Conservation (phyloP, 805 yeast genomes). For the Yarrowia porcina region DNA sequence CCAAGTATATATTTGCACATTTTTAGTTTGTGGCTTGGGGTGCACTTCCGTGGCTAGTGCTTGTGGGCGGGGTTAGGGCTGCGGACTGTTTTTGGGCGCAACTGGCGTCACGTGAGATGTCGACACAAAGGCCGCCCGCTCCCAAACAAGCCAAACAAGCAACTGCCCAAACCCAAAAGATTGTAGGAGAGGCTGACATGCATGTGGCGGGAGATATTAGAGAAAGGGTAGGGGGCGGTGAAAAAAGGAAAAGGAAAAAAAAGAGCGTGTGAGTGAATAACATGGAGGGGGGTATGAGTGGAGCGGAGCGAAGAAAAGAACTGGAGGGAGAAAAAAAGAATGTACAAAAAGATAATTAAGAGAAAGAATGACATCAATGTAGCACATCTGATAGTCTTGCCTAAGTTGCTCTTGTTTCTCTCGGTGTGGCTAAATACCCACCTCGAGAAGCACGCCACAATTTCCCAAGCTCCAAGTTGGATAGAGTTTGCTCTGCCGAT, state of each 20-base stretch:
- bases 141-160: neutral
- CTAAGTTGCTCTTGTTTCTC: too few relatives aligned
- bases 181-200: slow-evolving; percentile 2
- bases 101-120: slow-evolving; percentile 20
- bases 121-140: slow-evolving; percentile 25
- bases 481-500: neutral
- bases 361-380: too few relatives aligned
- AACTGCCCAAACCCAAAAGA: neutral
- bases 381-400: too few relatives aligned
- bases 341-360: too few relatives aligned
- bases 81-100: neutral
- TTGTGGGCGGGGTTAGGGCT: neutral
- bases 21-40: slow-evolving; percentile 20
- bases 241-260: too few relatives aligned
- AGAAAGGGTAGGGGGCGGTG: slow-evolving; percentile 15
- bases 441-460: slow-evolving; percentile 10
- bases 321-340: too few relatives aligned
- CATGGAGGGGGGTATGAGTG: too few relatives aligned
- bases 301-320: too few relatives aligned
- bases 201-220: slow-evolving; percentile 25
- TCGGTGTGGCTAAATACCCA: slow-evolving; percentile 14
- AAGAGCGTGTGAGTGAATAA: too few relatives aligned
- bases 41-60: slow-evolving; percentile 17
- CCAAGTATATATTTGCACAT: slow-evolving; percentile 13
- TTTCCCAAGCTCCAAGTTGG: neutral